These are phyloP conservation scores for Fomitopsis serialis DNA, from an alignment of 768 basidiomycete species.

Conservation along the genomic window DNA sequence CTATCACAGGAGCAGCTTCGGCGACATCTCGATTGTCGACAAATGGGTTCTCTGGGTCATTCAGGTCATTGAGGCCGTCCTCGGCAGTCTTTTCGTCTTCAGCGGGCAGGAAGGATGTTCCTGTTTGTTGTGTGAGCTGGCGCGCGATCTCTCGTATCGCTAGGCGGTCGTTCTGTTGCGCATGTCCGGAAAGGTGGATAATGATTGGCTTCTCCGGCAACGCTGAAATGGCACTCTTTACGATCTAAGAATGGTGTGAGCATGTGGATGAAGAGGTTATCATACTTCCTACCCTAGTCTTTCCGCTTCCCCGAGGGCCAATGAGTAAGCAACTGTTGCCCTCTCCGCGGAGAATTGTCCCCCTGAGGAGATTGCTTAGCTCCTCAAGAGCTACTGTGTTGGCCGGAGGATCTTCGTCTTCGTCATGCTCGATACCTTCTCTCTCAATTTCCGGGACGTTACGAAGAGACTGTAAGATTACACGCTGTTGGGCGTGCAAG, in stretches of 20 bases:
- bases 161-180: slow-evolving; percentile 78
- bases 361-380: slow-evolving; percentile 58
- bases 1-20: slow-evolving; percentile 1
- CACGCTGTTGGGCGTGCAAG: slow-evolving; percentile 53
- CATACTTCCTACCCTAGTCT: slow-evolving; percentile 55
- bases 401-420: slow-evolving; percentile 33
- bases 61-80: slow-evolving; percentile 15
- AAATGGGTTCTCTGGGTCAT: slow-evolving; percentile 6
- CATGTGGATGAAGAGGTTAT: slow-evolving; percentile 1
- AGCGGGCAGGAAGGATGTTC: slow-evolving; percentile 45
- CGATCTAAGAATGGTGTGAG: slow-evolving; percentile 36
- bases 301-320: slow-evolving; percentile 84
- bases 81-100: slow-evolving; percentile 33
- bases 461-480: slow-evolving; percentile 43
- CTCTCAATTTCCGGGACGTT: slow-evolving; percentile 20
- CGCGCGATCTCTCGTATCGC: slow-evolving; percentile 91
- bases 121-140: slow-evolving; percentile 77
- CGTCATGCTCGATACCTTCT: slow-evolving; percentile 17
- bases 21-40: slow-evolving; percentile 5
- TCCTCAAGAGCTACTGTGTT: slow-evolving; percentile 52
- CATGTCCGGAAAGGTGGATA: slow-evolving; percentile 79
- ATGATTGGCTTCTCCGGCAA: slow-evolving; percentile 55
- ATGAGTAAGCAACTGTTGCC: slow-evolving; percentile 90
- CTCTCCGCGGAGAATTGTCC: slow-evolving; percentile 76
- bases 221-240: slow-evolving; percentile 49